Evolutionary conservation across 768 basidiomycete species (phyloP), one percentile per base, ranked within the genome.

Genomic region (Cantharellus cinnabarinus): DNA sequence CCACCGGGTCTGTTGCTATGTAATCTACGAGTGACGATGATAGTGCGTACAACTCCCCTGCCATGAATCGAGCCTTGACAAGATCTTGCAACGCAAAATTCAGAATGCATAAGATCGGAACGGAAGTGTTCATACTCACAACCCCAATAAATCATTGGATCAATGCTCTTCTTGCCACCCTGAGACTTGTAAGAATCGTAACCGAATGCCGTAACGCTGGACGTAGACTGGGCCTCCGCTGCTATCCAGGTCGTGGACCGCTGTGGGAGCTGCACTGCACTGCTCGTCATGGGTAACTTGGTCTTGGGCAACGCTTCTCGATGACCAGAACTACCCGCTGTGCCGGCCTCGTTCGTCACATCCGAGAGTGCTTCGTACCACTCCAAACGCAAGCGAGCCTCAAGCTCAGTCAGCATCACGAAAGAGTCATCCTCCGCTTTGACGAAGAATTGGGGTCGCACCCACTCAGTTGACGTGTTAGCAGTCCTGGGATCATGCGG

Each of bases 371-470:
- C 61, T 7, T 56, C 41, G 35, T 41, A 38, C 61, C 61, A 62
- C 35, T 62, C 61, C 10, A 73, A 67, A 40, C 74, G 61, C 41
- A 75, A 58, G 41, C 72, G 65, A 57, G 70, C 65, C 57, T 75
- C 74, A 29, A 75, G 67, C 63, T 75, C 74, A 35, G 68, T 67
- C 29, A 75, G 65, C 59, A 73, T 70, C 63, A 75, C 67, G 63
- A 75, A 73, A 35, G 70, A 64, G 63, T 75, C 74, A 58, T 75
- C 73, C 64, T 75, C 74, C n/a, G 73, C 72, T 64, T 75, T 75
- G 64, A 73, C 69, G 51, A 75, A 70, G 57, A 71, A 75, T 56
- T 73, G 69, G 4, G 71, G 73, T 41, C 66, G 63, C 53, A 64
- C 68, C 64, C 67, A 69, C 40, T 64, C 66, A 29, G 63, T 50